A percentile compares a stretch with the other conserved stretches of the same genome.
phyloP scores from a whole-genome alignment of 345 rosid species.

The Acer yangbiense region DNA sequence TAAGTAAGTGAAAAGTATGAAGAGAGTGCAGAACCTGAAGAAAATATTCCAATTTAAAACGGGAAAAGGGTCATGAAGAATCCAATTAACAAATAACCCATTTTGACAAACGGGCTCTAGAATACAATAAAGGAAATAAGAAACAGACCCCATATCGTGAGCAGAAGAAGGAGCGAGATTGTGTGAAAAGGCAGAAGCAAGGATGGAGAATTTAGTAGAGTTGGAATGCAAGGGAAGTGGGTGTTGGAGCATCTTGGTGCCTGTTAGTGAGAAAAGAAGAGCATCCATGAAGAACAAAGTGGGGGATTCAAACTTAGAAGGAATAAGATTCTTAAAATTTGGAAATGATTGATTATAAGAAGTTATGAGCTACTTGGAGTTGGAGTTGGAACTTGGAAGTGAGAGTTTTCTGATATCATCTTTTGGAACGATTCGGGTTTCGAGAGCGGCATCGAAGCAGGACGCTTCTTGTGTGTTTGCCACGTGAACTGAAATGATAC shows the following conservation, averaged over 20 bases:
- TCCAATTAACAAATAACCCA: background rate
- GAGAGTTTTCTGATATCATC: background rate
- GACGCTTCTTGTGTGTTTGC: constrained; percentile 19
- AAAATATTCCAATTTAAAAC: too few relatives aligned
- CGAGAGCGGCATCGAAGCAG: constrained; percentile 17
- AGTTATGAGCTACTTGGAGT: background rate
- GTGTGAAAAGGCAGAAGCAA: constrained; percentile 17
- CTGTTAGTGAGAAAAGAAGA: constrained; percentile 12
- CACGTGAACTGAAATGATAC: constrained; percentile 54
- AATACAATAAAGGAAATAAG: background rate
- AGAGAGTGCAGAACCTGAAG: too few relatives aligned
- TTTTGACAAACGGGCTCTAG: background rate
- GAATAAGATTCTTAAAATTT: background rate
- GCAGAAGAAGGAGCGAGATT: constrained; percentile 12
- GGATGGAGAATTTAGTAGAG: constrained; percentile 15
- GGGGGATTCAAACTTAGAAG: background rate
- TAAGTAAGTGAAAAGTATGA: too few relatives aligned
- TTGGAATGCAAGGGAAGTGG: constrained; percentile 21
- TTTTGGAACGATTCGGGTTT: constrained; percentile 12
- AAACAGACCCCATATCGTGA: constrained; percentile 31
- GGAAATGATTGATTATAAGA: background rate
- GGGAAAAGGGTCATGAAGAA: too few relatives aligned
- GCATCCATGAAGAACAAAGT: constrained; percentile 10
- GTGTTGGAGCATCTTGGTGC: constrained; percentile 11
- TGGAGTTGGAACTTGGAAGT: constrained; percentile 16